phyloP scores from a whole-genome alignment of 1,284 basidiomycete species.

The Filobasidium uniguttulatum region DNA sequence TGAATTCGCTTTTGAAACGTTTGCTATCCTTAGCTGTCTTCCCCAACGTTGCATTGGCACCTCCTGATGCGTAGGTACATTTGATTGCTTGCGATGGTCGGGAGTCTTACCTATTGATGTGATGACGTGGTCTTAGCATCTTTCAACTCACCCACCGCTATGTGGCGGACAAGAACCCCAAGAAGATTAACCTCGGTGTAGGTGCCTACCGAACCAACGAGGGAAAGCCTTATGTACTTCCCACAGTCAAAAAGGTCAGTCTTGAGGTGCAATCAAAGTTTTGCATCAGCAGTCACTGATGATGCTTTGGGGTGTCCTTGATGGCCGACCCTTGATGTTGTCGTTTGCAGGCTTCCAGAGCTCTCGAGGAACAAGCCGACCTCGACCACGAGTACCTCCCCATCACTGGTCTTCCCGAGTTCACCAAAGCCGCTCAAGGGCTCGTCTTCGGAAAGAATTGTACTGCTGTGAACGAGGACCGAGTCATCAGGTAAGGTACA shows the following conservation, averaged over 20 bases:
- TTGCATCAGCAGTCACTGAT: no score
- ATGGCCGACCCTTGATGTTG: no score
- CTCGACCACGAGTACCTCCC: conserved; percentile 90
- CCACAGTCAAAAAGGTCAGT: conserved; percentile 30
- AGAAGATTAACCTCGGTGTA: conserved; percentile 78
- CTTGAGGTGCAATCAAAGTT: no score
- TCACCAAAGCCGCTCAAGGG: conserved; percentile 62
- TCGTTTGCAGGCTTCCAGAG: background rate
- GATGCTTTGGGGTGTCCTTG: no score
- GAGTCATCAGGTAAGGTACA: conserved; percentile 35
- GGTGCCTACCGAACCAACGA: conserved; percentile 38
- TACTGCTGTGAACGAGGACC: conserved; percentile 53
- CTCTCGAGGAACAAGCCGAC: conserved; percentile 41
- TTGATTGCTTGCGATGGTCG: background rate
- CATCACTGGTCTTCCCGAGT: conserved; percentile 74
- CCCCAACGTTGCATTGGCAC: conserved; percentile 57
- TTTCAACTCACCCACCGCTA: conserved; percentile 82
- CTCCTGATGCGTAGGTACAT: conserved; percentile 53
- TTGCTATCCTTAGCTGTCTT: conserved; percentile 3
- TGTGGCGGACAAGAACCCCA: conserved; percentile 62
- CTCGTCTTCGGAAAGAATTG: conserved; percentile 65
- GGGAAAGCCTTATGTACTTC: conserved; percentile 39
- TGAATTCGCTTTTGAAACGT: no score
- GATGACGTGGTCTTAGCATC: conserved; percentile 43
- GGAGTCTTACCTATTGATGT: background rate